These are phyloP conservation scores for Moesziomyces aphidis DNA, from an alignment of 1,284 basidiomycete species.

Conservation along the genomic window DNA sequence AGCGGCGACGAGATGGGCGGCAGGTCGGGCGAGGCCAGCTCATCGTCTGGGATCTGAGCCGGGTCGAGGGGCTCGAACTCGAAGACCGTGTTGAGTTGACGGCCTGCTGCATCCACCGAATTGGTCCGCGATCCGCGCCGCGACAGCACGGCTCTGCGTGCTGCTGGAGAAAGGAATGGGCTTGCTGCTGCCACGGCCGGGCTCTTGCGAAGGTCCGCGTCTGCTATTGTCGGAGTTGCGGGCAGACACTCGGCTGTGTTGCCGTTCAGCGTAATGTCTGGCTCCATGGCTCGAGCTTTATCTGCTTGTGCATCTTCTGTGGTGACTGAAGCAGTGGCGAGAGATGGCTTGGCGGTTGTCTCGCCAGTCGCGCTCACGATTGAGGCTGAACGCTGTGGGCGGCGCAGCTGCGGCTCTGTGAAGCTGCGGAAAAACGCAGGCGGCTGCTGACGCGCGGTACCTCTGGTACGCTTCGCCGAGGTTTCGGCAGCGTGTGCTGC, in stretches of 20 bases:
- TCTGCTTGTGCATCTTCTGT: not conserved
- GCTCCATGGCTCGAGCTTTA: not conserved
- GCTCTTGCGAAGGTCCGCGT: slow-evolving; percentile 19
- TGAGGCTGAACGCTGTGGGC: slow-evolving; percentile 8
- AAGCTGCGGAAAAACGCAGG: slow-evolving; percentile 32
- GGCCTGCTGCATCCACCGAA: slow-evolving; percentile 29
- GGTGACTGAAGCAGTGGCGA: not conserved
- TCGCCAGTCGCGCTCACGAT: slow-evolving; percentile 1
- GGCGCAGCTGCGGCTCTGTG: slow-evolving; percentile 20
- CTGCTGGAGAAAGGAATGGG: slow-evolving; percentile 24
- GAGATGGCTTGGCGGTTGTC: slow-evolving; percentile 2
- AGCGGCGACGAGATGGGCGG: slow-evolving; percentile 37
- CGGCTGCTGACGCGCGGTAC: slow-evolving; percentile 8
- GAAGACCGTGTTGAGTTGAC: slow-evolving; percentile 44
- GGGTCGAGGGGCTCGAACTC: slow-evolving; percentile 39
- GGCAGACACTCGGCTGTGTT: not conserved
- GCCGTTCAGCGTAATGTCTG: slow-evolving; percentile 5
- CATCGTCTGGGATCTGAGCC: slow-evolving; percentile 37
- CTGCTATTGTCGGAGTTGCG: not conserved
- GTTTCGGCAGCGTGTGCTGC: slow-evolving; percentile 64
- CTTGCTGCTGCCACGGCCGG: slow-evolving; percentile 22
- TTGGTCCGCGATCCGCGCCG: slow-evolving; percentile 29
- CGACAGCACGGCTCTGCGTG: slow-evolving; percentile 20
- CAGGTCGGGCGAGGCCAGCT: slow-evolving; percentile 38
- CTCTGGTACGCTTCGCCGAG: slow-evolving; percentile 18